Percentiles rank a stretch among this genome's conserved stretches.
phyloP scores from a whole-genome alignment of 495 filamentous ascomycete genomes.

The Usnea hakonensis region DNA sequence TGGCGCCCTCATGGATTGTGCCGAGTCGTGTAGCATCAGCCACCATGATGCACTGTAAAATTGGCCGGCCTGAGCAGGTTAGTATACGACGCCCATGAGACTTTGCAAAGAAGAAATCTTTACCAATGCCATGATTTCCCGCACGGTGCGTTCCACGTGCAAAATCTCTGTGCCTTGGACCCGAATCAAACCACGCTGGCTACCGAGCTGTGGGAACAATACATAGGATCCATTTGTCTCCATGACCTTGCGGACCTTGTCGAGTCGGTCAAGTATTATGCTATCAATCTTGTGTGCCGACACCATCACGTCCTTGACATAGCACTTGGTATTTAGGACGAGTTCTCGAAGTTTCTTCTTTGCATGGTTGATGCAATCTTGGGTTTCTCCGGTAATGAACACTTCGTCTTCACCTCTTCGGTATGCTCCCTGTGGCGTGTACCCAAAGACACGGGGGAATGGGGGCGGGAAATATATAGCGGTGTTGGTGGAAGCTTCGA shows the following conservation, averaged over 20 bases:
- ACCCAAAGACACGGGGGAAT: constrained; percentile 82
- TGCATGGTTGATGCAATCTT: constrained; percentile 71
- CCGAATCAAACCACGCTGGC: constrained; percentile 68
- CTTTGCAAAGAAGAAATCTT: constrained; percentile 21
- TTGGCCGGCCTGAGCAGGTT: constrained; percentile 66
- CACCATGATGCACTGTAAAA: constrained; percentile 98
- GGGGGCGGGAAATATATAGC: constrained; percentile 97
- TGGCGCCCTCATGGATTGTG: constrained; percentile 57
- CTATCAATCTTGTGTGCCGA: constrained; percentile 87
- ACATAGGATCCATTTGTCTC: constrained; percentile 93
- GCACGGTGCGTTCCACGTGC: constrained; percentile 86
- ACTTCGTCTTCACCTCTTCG: constrained; percentile 81
- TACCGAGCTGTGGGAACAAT: constrained; percentile 76
- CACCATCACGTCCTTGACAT: constrained; percentile 82
- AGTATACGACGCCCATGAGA: constrained; percentile 21
- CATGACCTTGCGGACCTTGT: constrained; percentile 96
- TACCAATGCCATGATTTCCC: constrained; percentile 91
- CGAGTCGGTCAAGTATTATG: constrained; percentile 80
- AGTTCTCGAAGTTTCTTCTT: constrained; percentile 84
- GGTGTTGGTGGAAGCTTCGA: constrained; percentile 87
- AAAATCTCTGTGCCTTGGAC: constrained; percentile 88
- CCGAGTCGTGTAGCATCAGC: constrained; percentile 69
- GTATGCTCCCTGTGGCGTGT: constrained; percentile 69
- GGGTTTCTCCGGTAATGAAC: constrained; percentile 82
- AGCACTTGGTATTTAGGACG: constrained; percentile 70